Base-by-base conservation (phyloP, 768 basidiomycete genomes). In the Dioszegia hungarica region DNA sequence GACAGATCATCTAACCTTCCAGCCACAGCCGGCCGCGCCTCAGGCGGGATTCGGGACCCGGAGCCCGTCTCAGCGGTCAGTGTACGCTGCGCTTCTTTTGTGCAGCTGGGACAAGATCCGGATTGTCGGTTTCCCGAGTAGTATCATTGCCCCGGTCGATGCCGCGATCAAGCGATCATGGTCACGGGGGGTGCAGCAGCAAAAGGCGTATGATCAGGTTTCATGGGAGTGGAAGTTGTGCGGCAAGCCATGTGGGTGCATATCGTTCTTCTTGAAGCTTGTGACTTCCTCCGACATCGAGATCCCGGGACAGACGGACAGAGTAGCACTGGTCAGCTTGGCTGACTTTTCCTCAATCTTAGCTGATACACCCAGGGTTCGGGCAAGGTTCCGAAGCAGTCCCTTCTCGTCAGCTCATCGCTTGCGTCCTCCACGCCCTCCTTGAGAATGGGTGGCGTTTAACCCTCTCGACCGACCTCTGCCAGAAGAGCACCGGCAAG, bases 191-290 rank as follows among this genome's bases (percentile, higher is more conserved):
- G 60, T 72, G 1, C 60, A 67, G 56, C 19, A 40, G 41, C 22
- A 43, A 45, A 49, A 24, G 29, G 28, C 50, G 38, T 50, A 38
- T 45, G 56, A 54, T 31, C 19, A 33, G 64, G 65, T 28, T 61
- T 54, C 43, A n/a, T 57, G 74, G 60, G 62, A 83, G 75, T 68
- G 64, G 64, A 72, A 72, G 57, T 40, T 72, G 19, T 36, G 37
- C 1, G 70, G 70, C 11, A 37, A 79, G 79, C 61, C 76, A 78
- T 44, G 80, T 77, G 34, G 75, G 70, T n/a, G n/a, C n/a, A n/a
- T n/a, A n/a, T n/a, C n/a, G n/a, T n/a, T n/a, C n/a, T n/a, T n/a
- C n/a, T n/a, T n/a, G n/a, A n/a, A n/a, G n/a, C n/a, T n/a, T n/a
- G n/a, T n/a, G n/a, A n/a, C n/a, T n/a, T n/a, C n/a, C n/a, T n/a